Evolutionary conservation across 2,329 filamentous ascomycete species (phyloP).

Genomic region (Juglanconis juglandina): DNA sequence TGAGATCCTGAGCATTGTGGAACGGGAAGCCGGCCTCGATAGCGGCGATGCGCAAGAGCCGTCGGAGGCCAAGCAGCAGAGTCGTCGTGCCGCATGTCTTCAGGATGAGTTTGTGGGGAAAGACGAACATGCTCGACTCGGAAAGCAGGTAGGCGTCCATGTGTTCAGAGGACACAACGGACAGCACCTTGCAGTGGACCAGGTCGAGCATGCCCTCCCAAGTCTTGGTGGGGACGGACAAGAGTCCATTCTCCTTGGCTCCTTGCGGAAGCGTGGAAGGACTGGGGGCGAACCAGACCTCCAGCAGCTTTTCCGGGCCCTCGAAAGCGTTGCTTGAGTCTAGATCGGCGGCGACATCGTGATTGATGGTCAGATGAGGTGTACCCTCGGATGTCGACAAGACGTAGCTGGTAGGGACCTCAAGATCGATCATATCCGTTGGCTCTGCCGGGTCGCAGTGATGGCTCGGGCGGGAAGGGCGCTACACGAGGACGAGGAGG

Average conservation of each 20-base stretch:
- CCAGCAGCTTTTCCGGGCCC: slow-evolving; percentile 94
- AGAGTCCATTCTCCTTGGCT: slow-evolving; percentile 73
- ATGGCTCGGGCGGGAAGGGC: slow-evolving; percentile 21
- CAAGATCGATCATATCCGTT: slow-evolving; percentile 78
- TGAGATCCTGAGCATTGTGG: slow-evolving; percentile 62
- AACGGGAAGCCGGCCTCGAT: slow-evolving; percentile 85
- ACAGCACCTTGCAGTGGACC: slow-evolving; percentile 97
- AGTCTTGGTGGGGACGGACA: slow-evolving; percentile 75
- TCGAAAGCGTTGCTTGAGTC: slow-evolving; percentile 97
- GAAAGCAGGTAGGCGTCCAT: slow-evolving; percentile 96
- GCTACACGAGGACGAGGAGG: slow-evolving; percentile 20
- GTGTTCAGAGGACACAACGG: slow-evolving; percentile 86
- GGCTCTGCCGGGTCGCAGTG: slow-evolving; percentile 21
- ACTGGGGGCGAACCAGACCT: slow-evolving; percentile 94
- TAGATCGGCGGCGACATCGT: slow-evolving; percentile 85
- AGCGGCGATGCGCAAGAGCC: slow-evolving; percentile 88
- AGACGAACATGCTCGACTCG: slow-evolving; percentile 99
- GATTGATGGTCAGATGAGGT: slow-evolving; percentile 93
- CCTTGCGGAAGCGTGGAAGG: slow-evolving; percentile 67
- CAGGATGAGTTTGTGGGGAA: slow-evolving; percentile 97
- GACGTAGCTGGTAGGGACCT: slow-evolving; percentile 76
- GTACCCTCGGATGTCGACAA: slow-evolving; percentile 79
- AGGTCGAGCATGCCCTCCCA: slow-evolving; percentile 98
- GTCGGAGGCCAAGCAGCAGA: slow-evolving; percentile 80
- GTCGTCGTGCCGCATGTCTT: slow-evolving; percentile 99